Evolutionary conservation across 352 stramenopile species (phyloP).

Genomic region (Globisporangium yorkense): DNA sequence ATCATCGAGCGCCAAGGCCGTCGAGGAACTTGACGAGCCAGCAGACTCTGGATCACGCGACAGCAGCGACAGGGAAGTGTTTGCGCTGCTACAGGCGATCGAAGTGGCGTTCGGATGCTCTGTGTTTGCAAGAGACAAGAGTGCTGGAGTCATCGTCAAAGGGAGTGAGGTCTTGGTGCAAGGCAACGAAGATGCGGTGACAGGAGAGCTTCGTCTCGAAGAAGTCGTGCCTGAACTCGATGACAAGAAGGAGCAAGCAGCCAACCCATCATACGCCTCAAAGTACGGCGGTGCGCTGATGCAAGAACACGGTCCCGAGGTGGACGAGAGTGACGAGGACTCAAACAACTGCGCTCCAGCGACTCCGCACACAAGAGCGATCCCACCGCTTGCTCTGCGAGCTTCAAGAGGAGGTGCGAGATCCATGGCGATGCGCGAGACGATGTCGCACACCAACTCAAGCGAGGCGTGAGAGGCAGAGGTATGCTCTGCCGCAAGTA

Average conservation of each 20-base stretch:
- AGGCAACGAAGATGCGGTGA: not conserved
- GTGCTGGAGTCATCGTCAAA: not conserved
- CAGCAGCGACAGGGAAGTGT: not conserved
- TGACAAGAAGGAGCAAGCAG: not conserved
- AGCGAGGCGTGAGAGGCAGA: slow-evolving; percentile 6
- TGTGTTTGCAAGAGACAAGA: not conserved
- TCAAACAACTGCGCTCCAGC: not conserved
- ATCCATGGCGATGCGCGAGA: not conserved
- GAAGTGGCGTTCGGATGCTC: slow-evolving; percentile 7
- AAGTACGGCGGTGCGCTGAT: not conserved
- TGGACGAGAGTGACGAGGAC: slow-evolving; percentile 1
- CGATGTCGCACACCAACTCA: slow-evolving; percentile 7
- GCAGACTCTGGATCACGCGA: too few species aligned
- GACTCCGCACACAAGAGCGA: too few species aligned
- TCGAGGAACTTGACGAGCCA: too few species aligned
- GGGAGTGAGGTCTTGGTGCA: not conserved
- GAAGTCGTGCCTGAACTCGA: slow-evolving; percentile 9
- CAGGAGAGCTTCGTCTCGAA: not conserved
- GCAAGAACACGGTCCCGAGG: slow-evolving; percentile 4
- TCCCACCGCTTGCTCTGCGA: not conserved
- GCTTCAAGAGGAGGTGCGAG: not conserved
- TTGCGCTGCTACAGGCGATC: slow-evolving; percentile 4
- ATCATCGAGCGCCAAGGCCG: not conserved
- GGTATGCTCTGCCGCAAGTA: too few species aligned
- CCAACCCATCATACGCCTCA: not conserved